Evolutionary conservation across 2,329 filamentous ascomycete genomes (phyloP), one percentile per base, ranked within the genome.

Genomic region (Elsinoe australis): DNA sequence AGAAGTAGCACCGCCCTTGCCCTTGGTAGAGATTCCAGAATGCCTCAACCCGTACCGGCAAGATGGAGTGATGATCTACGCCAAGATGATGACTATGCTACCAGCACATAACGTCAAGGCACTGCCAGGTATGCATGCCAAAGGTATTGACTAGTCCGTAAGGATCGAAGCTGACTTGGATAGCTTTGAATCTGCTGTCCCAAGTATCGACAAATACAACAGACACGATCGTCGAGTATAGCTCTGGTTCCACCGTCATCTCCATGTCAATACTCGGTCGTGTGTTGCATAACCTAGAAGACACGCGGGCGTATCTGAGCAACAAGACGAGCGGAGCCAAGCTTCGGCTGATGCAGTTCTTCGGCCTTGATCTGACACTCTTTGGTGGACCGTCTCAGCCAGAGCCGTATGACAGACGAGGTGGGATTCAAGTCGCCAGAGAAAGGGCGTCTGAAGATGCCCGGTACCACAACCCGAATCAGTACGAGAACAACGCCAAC

Each of bases 401-500:
- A 0, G 75, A 79, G 42, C 74, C 75, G 0, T 52, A 65, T 0
- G 76, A 79, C 54, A 63, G 67, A 14, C 67, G 75, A 26, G 76
- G 76, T 1, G 73, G 72, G 0, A 79, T 80, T 29, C 64, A 70
- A 39, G 69, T 62, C 15, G 73, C 74, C 1, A 59, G 70, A 2
- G 59, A 58, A 31, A 57, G 71, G 48, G 71, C 70, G 0, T 53
- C 67, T 32, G 59, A 69, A 10, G 67, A 70, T 1, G 64, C 70
- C 0, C 58, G 62, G 0, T 62, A 71, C 22, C 58, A 74, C 36
- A 79, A 80, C 49, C 73, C 73, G 0, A 74, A 95, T 64, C 90
- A 96, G 62, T 96, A 95, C 61, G 90, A 96, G 68, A 88, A 83
- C 12, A 72, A 79, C 50, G 84, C 86, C 17, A 96, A 95, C 66